Conservation (phyloP, 805 yeast genomes). For the Ogataea pilisensis region DNA sequence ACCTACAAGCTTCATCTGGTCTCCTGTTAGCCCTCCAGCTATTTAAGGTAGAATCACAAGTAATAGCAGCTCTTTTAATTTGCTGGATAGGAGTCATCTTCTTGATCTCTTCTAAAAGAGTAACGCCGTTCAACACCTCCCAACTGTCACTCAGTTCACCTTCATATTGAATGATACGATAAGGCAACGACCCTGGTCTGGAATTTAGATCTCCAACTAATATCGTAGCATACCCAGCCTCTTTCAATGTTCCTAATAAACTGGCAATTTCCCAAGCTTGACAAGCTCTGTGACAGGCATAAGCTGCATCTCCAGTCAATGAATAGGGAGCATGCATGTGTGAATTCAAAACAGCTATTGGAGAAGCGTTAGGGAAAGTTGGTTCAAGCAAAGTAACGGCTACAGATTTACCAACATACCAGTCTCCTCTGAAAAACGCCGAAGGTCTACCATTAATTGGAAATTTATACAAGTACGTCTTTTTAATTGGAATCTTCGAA, state of each 20-base stretch:
- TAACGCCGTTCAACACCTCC: slow-evolving; percentile 59
- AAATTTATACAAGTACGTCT: slow-evolving; percentile 75
- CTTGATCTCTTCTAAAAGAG: slow-evolving; percentile 39
- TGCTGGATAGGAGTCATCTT: slow-evolving; percentile 55
- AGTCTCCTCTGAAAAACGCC: slow-evolving; percentile 92
- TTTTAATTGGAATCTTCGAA: slow-evolving; percentile 78
- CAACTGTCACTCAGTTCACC: slow-evolving; percentile 79
- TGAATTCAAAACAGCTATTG: slow-evolving; percentile 78
- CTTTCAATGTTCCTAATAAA: slow-evolving; percentile 53
- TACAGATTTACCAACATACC: slow-evolving; percentile 92
- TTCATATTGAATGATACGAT: slow-evolving; percentile 63
- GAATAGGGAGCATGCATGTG: slow-evolving; percentile 98
- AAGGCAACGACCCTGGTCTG: slow-evolving; percentile 80
- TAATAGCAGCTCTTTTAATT: slow-evolving; percentile 69
- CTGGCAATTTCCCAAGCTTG: slow-evolving; percentile 96
- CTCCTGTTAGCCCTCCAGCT: slow-evolving; percentile 69
- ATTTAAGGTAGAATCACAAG: slow-evolving; percentile 84
- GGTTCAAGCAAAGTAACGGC: slow-evolving; percentile 68
- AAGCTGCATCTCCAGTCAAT: slow-evolving; percentile 77
- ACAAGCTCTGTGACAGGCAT: slow-evolving; percentile 82
- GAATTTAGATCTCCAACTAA: slow-evolving; percentile 94
- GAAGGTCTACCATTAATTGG: slow-evolving; percentile 93
- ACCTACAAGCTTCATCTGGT: slow-evolving; percentile 72
- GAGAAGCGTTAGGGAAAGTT: slow-evolving; percentile 39
- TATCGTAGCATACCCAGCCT: slow-evolving; percentile 79